Conservation (phyloP, 1,139 yeast species). For the Candida anutae region DNA sequence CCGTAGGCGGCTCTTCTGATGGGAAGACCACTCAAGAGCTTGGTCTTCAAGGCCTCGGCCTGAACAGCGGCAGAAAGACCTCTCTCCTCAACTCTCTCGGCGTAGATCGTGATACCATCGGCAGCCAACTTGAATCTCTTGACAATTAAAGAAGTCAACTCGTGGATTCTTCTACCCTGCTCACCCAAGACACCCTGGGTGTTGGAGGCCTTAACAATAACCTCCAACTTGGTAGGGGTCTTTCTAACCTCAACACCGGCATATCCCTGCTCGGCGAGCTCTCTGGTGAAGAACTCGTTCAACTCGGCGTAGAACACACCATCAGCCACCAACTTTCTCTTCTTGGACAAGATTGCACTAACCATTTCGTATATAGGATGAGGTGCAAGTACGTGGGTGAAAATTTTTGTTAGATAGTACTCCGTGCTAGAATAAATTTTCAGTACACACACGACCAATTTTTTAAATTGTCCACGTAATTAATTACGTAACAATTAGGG, state of each 20-base stretch:
- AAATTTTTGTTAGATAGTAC: background rate
- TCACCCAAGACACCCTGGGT: constrained; percentile 99
- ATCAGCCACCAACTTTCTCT: constrained; percentile 95
- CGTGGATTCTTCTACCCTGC: constrained; percentile 99
- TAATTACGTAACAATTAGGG: too few species aligned
- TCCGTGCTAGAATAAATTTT: too few species aligned
- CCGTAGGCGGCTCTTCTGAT: constrained; percentile 99
- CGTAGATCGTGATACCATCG: constrained; percentile 91
- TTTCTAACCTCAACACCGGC: constrained; percentile 99
- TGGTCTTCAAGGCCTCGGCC: constrained; percentile 98
- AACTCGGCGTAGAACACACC: constrained; percentile 99
- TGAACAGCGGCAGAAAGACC: constrained; percentile 99
- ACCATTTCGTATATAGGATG: constrained; percentile 28
- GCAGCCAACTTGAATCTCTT: constrained; percentile 97
- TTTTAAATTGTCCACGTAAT: too few species aligned
- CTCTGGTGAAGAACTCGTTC: constrained; percentile 99
- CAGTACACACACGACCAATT: constrained; percentile 1
- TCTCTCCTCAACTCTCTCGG: constrained; percentile 99
- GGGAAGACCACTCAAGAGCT: constrained; percentile 97
- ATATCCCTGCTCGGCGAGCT: constrained; percentile 99
- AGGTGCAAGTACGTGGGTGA: background rate
- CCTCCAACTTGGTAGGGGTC: constrained; percentile 97
- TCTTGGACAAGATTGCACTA: constrained; percentile 64
- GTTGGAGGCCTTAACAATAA: constrained; percentile 98
- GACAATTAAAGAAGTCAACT: constrained; percentile 94